A percentile compares a stretch with the other conserved stretches of the same genome.
Conservation (phyloP, 1,284 basidiomycete genomes). For the Gymnopus androsaceus region DNA sequence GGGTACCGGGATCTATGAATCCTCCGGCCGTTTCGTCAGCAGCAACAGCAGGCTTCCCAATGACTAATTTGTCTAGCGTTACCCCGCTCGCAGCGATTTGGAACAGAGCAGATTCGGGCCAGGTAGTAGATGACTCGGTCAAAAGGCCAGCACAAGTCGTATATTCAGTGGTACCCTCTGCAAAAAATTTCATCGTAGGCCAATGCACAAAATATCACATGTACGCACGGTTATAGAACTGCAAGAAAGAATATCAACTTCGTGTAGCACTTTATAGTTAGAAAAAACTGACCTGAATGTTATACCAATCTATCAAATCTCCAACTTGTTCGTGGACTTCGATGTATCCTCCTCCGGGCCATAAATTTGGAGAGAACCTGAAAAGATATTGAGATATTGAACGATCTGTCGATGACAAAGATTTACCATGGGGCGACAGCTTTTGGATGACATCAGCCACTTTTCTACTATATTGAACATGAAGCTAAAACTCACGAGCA, state of each 20-base stretch:
- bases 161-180: conserved; percentile 61
- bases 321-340: conserved; percentile 20
- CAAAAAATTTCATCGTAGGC: conserved; percentile 19
- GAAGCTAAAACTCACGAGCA: conserved; percentile 37
- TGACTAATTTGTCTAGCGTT: conserved; percentile 46
- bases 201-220: not conserved
- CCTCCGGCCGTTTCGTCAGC: conserved; percentile 33
- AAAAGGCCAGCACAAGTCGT: conserved; percentile 58
- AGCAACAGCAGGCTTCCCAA: conserved; percentile 60
- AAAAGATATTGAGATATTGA: not conserved
- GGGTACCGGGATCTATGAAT: conserved; percentile 43
- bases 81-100: conserved; percentile 48
- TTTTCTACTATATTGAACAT: not conserved
- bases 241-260: not conserved
- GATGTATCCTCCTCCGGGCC: conserved; percentile 9
- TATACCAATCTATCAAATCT: conserved; percentile 22
- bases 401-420: not conserved
- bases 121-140: conserved; percentile 51
- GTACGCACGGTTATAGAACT: conserved; percentile 39
- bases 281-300: conserved; percentile 31
- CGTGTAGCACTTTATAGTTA: not conserved
- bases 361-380: conserved; percentile 19
- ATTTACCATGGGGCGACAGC: conserved; percentile 27
- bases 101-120: conserved; percentile 50
- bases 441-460: not conserved